Evolutionary conservation across 768 basidiomycete genomes (phyloP).

Genomic region (Boletus barrowsii): DNA sequence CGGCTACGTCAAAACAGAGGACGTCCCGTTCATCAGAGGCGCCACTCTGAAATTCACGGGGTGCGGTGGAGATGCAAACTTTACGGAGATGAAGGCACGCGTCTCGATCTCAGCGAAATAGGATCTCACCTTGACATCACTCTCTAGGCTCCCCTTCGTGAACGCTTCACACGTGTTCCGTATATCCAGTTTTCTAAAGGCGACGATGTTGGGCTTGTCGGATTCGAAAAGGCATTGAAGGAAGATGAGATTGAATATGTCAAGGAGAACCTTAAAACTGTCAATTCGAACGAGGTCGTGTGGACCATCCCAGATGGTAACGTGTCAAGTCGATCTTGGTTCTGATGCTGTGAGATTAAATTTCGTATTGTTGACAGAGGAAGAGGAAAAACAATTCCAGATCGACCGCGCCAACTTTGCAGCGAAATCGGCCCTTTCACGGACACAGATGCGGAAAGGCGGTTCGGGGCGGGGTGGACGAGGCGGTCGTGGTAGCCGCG

Average conservation of each 20-base stretch:
- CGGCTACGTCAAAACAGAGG: slow-evolving; percentile 42
- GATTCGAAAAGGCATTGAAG: slow-evolving; percentile 60
- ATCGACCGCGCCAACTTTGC: slow-evolving; percentile 70
- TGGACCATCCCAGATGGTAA: slow-evolving; percentile 67
- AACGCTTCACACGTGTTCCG: slow-evolving; percentile 44
- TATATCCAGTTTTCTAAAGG: slow-evolving; percentile 49
- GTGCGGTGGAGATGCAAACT: slow-evolving; percentile 54
- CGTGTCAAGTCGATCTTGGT: slow-evolving; percentile 10
- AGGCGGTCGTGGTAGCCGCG: slow-evolving; percentile 42
- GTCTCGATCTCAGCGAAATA: background rate
- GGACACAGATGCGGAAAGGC: slow-evolving; percentile 40
- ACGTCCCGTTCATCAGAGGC: slow-evolving; percentile 42
- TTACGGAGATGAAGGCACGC: slow-evolving; percentile 56
- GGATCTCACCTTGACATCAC: background rate
- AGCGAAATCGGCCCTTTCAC: slow-evolving; percentile 46
- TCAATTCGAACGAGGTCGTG: slow-evolving; percentile 61
- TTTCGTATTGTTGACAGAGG: slow-evolving; percentile 43
- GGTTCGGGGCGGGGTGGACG: slow-evolving; percentile 42
- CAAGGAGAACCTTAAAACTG: slow-evolving; percentile 58
- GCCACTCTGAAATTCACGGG: slow-evolving; percentile 50
- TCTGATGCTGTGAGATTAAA: background rate
- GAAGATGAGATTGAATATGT: slow-evolving; percentile 74
- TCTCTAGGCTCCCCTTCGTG: slow-evolving; percentile 42
- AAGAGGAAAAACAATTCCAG: slow-evolving; percentile 69
- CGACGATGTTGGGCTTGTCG: slow-evolving; percentile 45